phyloP scores from a whole-genome alignment of 176 grass and related monocot species.

The Microstegium vimineum region DNA sequence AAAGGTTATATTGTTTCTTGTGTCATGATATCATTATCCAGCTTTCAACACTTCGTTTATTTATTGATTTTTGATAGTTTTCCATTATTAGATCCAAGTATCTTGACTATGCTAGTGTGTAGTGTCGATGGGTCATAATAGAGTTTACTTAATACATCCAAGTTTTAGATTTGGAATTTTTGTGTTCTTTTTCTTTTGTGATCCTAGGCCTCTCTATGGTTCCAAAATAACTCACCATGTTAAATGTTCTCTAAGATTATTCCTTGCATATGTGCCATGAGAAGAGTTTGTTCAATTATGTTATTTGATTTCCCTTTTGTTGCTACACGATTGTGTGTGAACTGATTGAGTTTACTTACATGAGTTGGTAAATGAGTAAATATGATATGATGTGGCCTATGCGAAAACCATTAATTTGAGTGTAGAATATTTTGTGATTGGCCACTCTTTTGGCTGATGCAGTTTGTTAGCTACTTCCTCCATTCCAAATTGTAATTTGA shows the following conservation, averaged over 20 bases:
- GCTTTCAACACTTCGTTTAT: neutral
- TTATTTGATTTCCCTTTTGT: neutral
- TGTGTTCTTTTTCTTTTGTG: neutral
- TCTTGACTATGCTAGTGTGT: neutral
- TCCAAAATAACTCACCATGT: neutral
- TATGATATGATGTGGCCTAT: neutral
- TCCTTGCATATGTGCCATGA: neutral
- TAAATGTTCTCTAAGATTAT: neutral
- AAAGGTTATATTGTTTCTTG: slow-evolving; percentile 61
- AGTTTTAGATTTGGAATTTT: neutral
- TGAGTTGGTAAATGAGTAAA: neutral
- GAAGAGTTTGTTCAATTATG: neutral
- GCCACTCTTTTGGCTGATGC: neutral
- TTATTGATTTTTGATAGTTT: neutral
- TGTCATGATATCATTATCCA: neutral
- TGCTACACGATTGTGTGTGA: neutral
- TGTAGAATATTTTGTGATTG: neutral
- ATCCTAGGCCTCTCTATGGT: neutral
- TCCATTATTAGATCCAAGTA: slow-evolving; percentile 4
- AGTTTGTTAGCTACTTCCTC: neutral
- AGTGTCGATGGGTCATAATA: neutral
- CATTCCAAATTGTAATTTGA: neutral
- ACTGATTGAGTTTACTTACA: neutral
- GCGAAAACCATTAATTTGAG: neutral
- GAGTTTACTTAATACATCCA: neutral